Conservation (phyloP, 352 stramenopile species). For the Pythium phragmiticola region DNA sequence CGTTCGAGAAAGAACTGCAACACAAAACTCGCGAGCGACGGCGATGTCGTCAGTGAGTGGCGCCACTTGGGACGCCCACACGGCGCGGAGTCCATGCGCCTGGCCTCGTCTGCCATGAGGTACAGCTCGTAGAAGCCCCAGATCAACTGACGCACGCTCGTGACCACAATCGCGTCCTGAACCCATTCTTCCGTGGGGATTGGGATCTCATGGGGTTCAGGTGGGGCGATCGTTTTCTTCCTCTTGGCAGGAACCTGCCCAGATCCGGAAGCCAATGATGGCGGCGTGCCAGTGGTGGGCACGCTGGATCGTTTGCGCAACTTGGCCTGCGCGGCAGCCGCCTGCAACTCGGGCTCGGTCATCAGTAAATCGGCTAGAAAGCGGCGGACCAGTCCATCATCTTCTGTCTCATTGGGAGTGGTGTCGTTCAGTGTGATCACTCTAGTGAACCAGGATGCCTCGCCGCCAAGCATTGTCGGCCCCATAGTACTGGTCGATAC, state of each 20-base stretch:
- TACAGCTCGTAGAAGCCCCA: constrained; percentile 64
- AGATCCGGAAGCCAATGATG: constrained; percentile 14
- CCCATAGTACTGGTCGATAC: not conserved
- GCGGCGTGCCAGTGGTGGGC: constrained; percentile 26
- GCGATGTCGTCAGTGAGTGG: not conserved
- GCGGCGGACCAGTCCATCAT: constrained; percentile 17
- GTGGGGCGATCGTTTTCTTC: not conserved
- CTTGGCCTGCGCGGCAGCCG: constrained; percentile 33
- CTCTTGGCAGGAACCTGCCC: constrained; percentile 2
- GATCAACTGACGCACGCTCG: constrained; percentile 35
- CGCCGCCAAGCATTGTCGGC: not conserved
- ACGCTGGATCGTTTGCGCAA: constrained; percentile 36
- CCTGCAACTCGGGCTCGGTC: constrained; percentile 33
- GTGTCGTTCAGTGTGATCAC: not conserved
- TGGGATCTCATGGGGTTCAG: constrained; percentile 4
- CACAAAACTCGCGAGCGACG: constrained; percentile 32
- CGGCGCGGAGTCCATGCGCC: constrained; percentile 13
- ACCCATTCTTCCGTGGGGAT: constrained; percentile 11
- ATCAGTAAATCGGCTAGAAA: constrained; percentile 44
- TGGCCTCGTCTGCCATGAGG: constrained; percentile 47
- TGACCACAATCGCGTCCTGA: constrained; percentile 6
- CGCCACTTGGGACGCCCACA: constrained; percentile 8
- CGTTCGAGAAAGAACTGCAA: constrained; percentile 63
- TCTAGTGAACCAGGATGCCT: constrained; percentile 2
- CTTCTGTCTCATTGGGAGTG: constrained; percentile 3